A percentile compares a stretch with the other conserved stretches of the same genome.
Conservation (phyloP, 306 rosid species). For the Prunus mira region DNA sequence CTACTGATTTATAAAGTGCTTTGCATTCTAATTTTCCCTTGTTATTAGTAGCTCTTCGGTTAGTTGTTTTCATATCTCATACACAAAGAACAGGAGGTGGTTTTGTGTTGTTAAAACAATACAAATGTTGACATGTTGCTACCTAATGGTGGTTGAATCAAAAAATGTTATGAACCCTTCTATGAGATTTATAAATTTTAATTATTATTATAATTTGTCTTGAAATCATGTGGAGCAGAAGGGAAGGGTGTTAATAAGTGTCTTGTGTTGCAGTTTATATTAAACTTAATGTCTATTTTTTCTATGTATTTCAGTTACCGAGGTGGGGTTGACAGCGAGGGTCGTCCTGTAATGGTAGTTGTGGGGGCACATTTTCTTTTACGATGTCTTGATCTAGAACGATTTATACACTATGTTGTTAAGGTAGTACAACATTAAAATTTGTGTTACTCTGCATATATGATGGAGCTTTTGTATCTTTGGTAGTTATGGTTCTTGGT, state of each 20-base stretch:
- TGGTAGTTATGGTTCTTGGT: not conserved
- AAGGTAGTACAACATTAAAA: constrained; percentile 54
- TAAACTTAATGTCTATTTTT: not conserved
- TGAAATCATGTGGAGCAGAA: not conserved
- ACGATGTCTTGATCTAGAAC: constrained; percentile 94
- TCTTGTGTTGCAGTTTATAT: constrained; percentile 12
- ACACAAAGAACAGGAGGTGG: not conserved
- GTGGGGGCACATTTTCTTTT: constrained; percentile 97
- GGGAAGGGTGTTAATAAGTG: not conserved
- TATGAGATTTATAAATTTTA: not conserved
- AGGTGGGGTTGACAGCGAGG: constrained; percentile 96
- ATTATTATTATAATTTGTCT: not conserved
- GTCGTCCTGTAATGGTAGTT: constrained; percentile 92
- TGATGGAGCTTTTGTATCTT: not conserved
- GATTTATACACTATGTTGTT: constrained; percentile 73
- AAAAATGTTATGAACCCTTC: not conserved
- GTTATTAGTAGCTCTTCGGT: not conserved
- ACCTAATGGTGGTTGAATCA: not conserved
- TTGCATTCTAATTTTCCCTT: not conserved
- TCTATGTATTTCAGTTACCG: constrained; percentile 67
- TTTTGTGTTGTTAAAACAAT: not conserved
- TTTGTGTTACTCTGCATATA: constrained; percentile 14
- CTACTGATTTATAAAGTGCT: not conserved
- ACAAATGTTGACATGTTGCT: not conserved
- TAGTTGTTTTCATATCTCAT: not conserved